Percentiles rank a stretch among this genome's conserved stretches.
Evolutionary conservation across 2,329 filamentous ascomycete species (phyloP).

Genomic region (Didymella lethalis): DNA sequence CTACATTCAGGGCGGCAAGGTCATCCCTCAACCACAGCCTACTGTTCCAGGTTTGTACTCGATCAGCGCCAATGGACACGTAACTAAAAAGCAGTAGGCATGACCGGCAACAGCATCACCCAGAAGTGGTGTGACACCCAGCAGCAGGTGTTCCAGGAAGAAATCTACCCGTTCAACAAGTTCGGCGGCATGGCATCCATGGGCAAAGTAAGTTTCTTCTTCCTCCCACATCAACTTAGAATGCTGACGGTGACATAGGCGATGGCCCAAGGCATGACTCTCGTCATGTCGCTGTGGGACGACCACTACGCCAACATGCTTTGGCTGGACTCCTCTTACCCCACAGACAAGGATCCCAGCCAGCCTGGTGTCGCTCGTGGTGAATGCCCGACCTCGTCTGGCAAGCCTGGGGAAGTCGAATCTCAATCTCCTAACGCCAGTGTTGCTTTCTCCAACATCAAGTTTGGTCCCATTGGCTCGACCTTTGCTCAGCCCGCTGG

Average conservation of each 20-base stretch:
- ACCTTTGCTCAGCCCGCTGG: slow-evolving; percentile 41
- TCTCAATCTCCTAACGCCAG: slow-evolving; percentile 29
- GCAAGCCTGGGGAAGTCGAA: slow-evolving; percentile 43
- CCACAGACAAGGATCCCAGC: slow-evolving; percentile 50
- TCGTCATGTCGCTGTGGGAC: slow-evolving; percentile 69
- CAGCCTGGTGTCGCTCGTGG: slow-evolving; percentile 45
- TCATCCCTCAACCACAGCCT: slow-evolving; percentile 56
- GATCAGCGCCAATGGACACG: too few species aligned
- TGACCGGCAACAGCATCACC: slow-evolving; percentile 49
- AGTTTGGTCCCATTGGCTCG: slow-evolving; percentile 42
- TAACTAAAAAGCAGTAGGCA: slow-evolving; percentile 29
- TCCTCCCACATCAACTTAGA: not conserved
- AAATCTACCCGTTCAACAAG: slow-evolving; percentile 58
- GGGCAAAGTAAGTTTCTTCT: slow-evolving; percentile 61
- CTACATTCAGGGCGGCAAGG: slow-evolving; percentile 59
- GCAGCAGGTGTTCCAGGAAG: slow-evolving; percentile 39
- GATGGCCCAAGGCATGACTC: slow-evolving; percentile 66
- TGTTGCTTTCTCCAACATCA: slow-evolving; percentile 42
- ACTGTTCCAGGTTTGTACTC: slow-evolving; percentile 41
- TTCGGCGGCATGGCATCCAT: slow-evolving; percentile 66
- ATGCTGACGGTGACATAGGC: slow-evolving; percentile 58
- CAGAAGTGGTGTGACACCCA: slow-evolving; percentile 43
- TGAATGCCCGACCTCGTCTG: slow-evolving; percentile 35
- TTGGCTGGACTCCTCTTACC: slow-evolving; percentile 68
- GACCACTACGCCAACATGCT: slow-evolving; percentile 74